Conservation (phyloP, 805 yeast genomes). For the Spathaspora girioi region DNA sequence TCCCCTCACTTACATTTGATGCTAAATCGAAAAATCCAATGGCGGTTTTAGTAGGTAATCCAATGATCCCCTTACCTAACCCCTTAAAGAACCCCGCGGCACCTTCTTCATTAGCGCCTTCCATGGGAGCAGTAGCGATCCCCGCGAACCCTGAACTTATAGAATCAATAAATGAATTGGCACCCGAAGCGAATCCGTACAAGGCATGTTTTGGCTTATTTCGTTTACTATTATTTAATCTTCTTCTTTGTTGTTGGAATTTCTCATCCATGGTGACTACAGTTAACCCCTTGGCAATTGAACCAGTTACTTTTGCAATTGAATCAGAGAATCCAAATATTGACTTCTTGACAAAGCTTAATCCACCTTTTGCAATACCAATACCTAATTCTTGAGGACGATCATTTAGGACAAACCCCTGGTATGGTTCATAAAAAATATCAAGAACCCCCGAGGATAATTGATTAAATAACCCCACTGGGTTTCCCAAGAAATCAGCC, state of each 20-base stretch:
- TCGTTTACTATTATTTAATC: constrained; percentile 61
- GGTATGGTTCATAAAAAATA: constrained; percentile 94
- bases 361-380: constrained; percentile 92
- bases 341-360: constrained; percentile 89
- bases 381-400: constrained; percentile 95
- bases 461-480: constrained; percentile 93
- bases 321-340: constrained; percentile 95
- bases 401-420: constrained; percentile 90
- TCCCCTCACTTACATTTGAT: constrained; percentile 89
- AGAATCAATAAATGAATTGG: constrained; percentile 83
- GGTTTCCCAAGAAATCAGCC: constrained; percentile 95
- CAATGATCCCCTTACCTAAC: constrained; percentile 89
- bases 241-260: constrained; percentile 72
- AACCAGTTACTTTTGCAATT: constrained; percentile 87
- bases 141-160: constrained; percentile 86
- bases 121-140: constrained; percentile 83
- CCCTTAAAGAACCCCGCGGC: constrained; percentile 92
- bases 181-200: constrained; percentile 81
- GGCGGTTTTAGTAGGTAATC: constrained; percentile 94
- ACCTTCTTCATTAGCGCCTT: constrained; percentile 87
- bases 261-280: constrained; percentile 83
- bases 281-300: constrained; percentile 89
- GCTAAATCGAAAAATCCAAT: constrained; percentile 93
- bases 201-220: constrained; percentile 83
- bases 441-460: constrained; percentile 94